Evolutionary conservation across 139 green algal genomes (phyloP), one percentile per base, ranked within the genome.

Genomic region (Klebsormidium nitens): DNA sequence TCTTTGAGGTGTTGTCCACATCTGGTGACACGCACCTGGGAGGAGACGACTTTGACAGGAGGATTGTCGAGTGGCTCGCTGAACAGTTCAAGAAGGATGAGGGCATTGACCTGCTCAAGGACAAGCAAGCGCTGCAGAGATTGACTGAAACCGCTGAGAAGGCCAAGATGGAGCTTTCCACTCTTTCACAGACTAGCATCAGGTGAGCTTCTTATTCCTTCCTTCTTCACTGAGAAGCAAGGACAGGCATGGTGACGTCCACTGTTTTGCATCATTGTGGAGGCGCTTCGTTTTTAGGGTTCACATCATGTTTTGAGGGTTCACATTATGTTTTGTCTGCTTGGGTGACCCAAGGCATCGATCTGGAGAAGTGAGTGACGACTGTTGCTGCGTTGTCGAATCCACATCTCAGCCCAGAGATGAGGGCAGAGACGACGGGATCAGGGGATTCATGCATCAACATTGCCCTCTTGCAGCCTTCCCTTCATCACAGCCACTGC

Each of bases 11-110:
- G 75, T 83, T 98, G 68, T 95, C 89, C 74, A 99, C 95, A 59
- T 88, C 73, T 1, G 95, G 95, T 61, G 95, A 99, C 86, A 98
- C 95, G 3, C 91, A 97, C 83, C 85, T 99, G 58, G 95, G 95
- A 59, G 95, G 95, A 40, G 95, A 99, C 82, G 95, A 99, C 84
- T 99, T 99, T 80, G 94, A 99, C 85, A 96, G 96, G 89, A 87
- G 92, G 80, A 95, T 99, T 65, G 91, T 98, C 23, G 89, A 98
- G 75, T 98, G 81, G 72, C 83, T 99, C 60, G 93, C 93, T 17
- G 83, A 91, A 0, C 87, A 96, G 42, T 98, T 99, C 84, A 72
- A 93, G 85, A 82, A 83, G 40, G 76, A 83, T 14, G 91, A 99
- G 86, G 90, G 89, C 19, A 91, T 98, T 50, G 93, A 98, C 77